A percentile compares a stretch with the other conserved stretches of the same genome.
Conservation (phyloP, 305 asterid genomes). For the Ajuga reptans region DNA sequence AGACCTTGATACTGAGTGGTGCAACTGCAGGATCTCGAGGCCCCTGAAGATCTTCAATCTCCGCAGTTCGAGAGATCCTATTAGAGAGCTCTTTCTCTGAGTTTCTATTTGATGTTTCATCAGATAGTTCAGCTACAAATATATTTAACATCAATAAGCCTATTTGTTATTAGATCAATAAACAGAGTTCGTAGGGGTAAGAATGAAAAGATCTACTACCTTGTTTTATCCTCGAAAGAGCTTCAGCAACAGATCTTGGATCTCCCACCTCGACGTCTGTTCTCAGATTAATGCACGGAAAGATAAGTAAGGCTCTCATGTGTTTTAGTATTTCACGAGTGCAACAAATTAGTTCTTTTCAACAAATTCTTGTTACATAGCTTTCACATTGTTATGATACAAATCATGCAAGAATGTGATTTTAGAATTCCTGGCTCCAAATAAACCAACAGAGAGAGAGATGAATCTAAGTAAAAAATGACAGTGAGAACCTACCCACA, state of each 20-base stretch:
- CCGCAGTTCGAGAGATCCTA: constrained; percentile 62
- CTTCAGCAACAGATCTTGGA: constrained; percentile 89
- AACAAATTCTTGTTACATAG: neutral
- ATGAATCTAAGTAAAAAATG: neutral
- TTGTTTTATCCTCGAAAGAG: constrained; percentile 63
- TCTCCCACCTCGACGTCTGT: constrained; percentile 74
- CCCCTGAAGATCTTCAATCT: constrained; percentile 92
- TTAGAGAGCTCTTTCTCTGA: constrained; percentile 45
- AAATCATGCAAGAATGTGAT: neutral
- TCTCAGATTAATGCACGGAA: constrained; percentile 27
- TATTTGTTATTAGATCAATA: constrained; percentile 14
- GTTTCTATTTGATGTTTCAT: constrained; percentile 47
- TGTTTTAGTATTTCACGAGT: neutral
- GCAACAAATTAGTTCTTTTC: neutral
- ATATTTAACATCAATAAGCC: constrained; percentile 19
- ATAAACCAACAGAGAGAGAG: constrained; percentile 11
- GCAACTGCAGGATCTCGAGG: constrained; percentile 85
- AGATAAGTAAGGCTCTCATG: constrained; percentile 18
- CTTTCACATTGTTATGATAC: neutral
- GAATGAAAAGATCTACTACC: constrained; percentile 37
- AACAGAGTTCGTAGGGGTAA: constrained; percentile 1
- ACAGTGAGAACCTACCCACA: constrained; percentile 48
- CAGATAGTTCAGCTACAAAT: constrained; percentile 60
- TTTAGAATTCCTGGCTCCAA: constrained; percentile 1
- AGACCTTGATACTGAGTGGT: constrained; percentile 88